phyloP scores from a whole-genome alignment of 2,329 filamentous ascomycete genomes.

The Pseudocercospora ulei region DNA sequence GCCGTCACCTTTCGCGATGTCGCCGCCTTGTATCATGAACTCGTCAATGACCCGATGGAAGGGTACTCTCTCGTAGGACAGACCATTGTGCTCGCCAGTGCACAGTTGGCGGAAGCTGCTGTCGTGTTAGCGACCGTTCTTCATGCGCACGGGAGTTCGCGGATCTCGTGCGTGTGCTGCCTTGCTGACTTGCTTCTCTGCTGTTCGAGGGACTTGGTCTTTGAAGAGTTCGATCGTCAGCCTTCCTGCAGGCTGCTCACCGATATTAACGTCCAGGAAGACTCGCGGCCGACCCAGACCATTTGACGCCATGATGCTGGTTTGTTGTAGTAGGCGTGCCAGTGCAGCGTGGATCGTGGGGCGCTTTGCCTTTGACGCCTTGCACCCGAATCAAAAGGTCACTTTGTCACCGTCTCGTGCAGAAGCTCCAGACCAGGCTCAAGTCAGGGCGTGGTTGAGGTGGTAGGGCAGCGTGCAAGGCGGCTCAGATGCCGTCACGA shows the following conservation, averaged over 20 bases:
- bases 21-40: constrained; percentile 41
- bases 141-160: constrained; percentile 2
- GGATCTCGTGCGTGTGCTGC: constrained; percentile 1
- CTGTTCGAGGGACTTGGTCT: constrained; percentile 40
- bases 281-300: constrained; percentile 33
- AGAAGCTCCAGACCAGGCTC: too few relatives aligned
- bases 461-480: too few relatives aligned
- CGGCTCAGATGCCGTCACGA: too few relatives aligned
- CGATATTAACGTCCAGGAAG: constrained; percentile 39
- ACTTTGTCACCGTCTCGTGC: constrained; percentile 1
- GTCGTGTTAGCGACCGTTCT: constrained; percentile 16
- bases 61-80: constrained; percentile 35
- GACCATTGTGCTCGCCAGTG: constrained; percentile 34
- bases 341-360: constrained; percentile 3
- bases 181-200: constrained; percentile 37
- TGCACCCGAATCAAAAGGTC: neutral
- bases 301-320: constrained; percentile 8
- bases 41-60: constrained; percentile 40
- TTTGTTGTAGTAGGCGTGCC: neutral
- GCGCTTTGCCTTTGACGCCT: neutral
- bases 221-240: constrained; percentile 41
- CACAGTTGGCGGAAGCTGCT: constrained; percentile 41
- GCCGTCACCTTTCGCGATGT: constrained; percentile 37
- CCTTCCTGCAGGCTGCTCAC: constrained; percentile 37
- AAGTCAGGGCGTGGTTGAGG: too few relatives aligned